Conservation (phyloP, 345 rosid species). For the Raphanus raphanistrum region DNA sequence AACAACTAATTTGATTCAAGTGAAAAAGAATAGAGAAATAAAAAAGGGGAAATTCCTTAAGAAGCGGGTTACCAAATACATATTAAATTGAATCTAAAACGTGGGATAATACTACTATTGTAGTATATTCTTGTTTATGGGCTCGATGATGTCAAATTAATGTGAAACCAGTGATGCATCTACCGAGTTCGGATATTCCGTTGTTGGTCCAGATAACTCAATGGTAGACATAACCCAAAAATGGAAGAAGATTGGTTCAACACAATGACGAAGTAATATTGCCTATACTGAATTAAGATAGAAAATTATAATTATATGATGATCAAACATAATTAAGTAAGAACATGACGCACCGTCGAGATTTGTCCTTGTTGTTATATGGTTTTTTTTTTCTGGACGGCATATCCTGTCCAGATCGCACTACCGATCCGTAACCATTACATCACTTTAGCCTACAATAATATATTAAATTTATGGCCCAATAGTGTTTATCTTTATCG, state of each 20-base stretch:
- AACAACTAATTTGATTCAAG: not conserved
- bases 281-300: not conserved
- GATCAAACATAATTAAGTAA: conserved; percentile 3
- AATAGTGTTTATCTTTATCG: not conserved
- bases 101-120: conserved; percentile 12
- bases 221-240: not conserved
- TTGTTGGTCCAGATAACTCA: not conserved
- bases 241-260: conserved; percentile 9
- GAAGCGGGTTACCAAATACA: conserved; percentile 17
- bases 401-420: not conserved
- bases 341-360: conserved; percentile 20
- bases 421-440: conserved; percentile 1
- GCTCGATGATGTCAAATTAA: conserved; percentile 4
- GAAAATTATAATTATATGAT: not conserved
- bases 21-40: not conserved
- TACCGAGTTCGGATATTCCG: not conserved
- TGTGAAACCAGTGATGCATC: conserved; percentile 11
- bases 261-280: conserved; percentile 5
- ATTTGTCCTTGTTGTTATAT: conserved; percentile 8
- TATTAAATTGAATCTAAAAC: conserved; percentile 18
- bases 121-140: not conserved
- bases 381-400: not conserved
- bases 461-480: not conserved
- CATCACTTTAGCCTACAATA: conserved; percentile 1
- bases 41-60: conserved; percentile 10